A percentile compares a stretch with the other conserved stretches of the same genome.
phyloP scores from a whole-genome alignment of 2,329 filamentous ascomycete species.

The Xylariaceae sp. region DNA sequence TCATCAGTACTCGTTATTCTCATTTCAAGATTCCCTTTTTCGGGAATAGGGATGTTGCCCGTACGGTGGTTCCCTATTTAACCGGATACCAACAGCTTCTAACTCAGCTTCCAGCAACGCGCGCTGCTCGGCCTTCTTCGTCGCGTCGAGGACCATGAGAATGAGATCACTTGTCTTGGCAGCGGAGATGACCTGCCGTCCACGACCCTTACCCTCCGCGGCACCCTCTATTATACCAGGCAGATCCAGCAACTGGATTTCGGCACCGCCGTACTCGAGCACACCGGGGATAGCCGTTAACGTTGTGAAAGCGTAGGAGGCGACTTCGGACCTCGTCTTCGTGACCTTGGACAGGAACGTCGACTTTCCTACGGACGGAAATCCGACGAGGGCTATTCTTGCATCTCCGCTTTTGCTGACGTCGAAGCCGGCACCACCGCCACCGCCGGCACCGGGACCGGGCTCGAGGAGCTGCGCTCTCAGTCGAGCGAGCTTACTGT shows the following conservation, averaged over 20 bases:
- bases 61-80: conserved; percentile 87
- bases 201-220: conserved; percentile 89
- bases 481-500: conserved; percentile 88
- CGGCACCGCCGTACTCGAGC: conserved; percentile 92
- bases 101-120: conserved; percentile 85
- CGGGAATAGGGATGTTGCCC: conserved; percentile 29
- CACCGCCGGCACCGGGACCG: conserved; percentile 68
- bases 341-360: conserved; percentile 99
- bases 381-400: conserved; percentile 94
- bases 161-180: conserved; percentile 98
- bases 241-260: conserved; percentile 96
- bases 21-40: not conserved
- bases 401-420: conserved; percentile 96
- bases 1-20: conserved; percentile 1
- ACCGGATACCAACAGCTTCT: conserved; percentile 87
- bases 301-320: conserved; percentile 95
- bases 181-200: conserved; percentile 92
- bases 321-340: conserved; percentile 93
- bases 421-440: conserved; percentile 80
- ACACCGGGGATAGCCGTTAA: conserved; percentile 96
- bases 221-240: conserved; percentile 98
- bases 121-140: conserved; percentile 91
- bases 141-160: conserved; percentile 94
- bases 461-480: conserved; percentile 93
- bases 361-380: conserved; percentile 97